A percentile compares a stretch with the other conserved stretches of the same genome.
Conservation (phyloP, 306 rosid genomes). For the Vachellia collinsii region DNA sequence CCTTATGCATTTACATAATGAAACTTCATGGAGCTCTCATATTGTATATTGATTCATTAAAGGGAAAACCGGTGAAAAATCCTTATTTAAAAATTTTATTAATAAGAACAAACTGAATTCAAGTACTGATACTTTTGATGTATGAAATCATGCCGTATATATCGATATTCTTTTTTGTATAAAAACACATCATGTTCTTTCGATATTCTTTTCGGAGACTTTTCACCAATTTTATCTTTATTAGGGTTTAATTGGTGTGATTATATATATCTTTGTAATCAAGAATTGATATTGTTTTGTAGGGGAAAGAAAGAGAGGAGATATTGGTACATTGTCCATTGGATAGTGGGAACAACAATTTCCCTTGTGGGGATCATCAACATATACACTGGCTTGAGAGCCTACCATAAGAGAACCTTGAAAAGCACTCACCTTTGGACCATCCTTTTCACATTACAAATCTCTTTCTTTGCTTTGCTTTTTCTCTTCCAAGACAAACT, state of each 20-base stretch:
- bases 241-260: not conserved
- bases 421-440: conserved; percentile 75
- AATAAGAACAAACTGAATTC: too few species aligned
- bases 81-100: too few species aligned
- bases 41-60: too few species aligned
- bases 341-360: conserved; percentile 81
- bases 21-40: too few species aligned
- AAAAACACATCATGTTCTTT: too few species aligned
- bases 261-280: not conserved
- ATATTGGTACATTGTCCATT: conserved; percentile 78
- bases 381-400: conserved; percentile 81
- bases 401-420: conserved; percentile 69
- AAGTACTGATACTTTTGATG: too few species aligned
- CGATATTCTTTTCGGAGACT: too few species aligned
- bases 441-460: conserved; percentile 77
- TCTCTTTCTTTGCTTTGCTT: conserved; percentile 64
- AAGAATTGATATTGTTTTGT: conserved; percentile 7
- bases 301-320: conserved; percentile 86
- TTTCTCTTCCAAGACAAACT: conserved; percentile 89
- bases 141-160: too few species aligned
- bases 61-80: too few species aligned
- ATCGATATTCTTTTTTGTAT: too few species aligned
- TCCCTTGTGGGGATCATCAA: conserved; percentile 79
- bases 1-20: too few species aligned
- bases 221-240: too few species aligned